phyloP scores from a whole-genome alignment of 2,329 filamentous ascomycete genomes.

The Phaeosphaeria sp. region DNA sequence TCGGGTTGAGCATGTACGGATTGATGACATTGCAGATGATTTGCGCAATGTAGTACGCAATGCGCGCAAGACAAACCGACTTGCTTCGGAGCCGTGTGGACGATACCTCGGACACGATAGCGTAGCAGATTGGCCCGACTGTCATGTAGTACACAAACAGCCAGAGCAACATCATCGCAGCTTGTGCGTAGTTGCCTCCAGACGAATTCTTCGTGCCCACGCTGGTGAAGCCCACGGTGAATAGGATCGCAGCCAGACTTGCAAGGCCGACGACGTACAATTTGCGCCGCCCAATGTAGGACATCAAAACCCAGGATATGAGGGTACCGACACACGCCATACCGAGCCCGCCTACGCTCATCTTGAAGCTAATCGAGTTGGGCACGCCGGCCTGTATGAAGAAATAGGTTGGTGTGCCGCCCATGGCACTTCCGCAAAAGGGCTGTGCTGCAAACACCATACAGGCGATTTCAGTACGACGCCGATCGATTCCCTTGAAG shows the following conservation, averaged over 20 bases:
- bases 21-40: conserved; percentile 81
- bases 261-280: conserved; percentile 74
- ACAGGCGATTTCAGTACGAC: conserved; percentile 76
- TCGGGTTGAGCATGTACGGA: conserved; percentile 54
- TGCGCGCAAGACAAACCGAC: conserved; percentile 81
- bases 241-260: conserved; percentile 68
- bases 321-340: conserved; percentile 68
- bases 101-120: conserved; percentile 80
- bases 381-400: conserved; percentile 52
- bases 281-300: conserved; percentile 73
- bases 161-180: conserved; percentile 27
- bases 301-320: conserved; percentile 79
- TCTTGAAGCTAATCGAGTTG: conserved; percentile 45
- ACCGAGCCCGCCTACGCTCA: conserved; percentile 59
- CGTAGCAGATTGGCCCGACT: conserved; percentile 65
- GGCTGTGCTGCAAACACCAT: conserved; percentile 53
- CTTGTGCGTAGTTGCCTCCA: conserved; percentile 47
- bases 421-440: conserved; percentile 27
- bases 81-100: conserved; percentile 84
- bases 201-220: conserved; percentile 42
- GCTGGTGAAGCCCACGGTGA: conserved; percentile 75
- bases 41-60: conserved; percentile 54
- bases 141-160: conserved; percentile 72
- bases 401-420: conserved; percentile 51
- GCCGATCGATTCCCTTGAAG: conserved; percentile 76